Conservation (phyloP, 164 flowering plant genomes). For the Amborella trichopoda region DNA sequence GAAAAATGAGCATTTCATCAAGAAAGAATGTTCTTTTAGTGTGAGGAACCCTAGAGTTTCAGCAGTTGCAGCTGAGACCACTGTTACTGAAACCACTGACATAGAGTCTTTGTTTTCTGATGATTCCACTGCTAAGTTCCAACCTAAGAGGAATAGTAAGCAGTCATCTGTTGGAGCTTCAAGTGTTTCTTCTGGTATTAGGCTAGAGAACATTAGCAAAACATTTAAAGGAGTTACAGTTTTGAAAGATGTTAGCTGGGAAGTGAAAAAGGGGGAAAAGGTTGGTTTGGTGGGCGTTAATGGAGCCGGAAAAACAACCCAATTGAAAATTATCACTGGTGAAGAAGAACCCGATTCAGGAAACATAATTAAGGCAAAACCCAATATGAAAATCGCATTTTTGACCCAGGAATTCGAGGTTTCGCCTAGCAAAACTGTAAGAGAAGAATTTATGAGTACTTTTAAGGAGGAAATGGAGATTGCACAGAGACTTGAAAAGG, state of each 20-base stretch:
- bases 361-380: constrained; percentile 74
- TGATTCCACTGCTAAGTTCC: constrained; percentile 11
- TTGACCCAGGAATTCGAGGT: constrained; percentile 97
- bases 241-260: constrained; percentile 83
- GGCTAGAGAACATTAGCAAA: constrained; percentile 80
- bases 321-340: constrained; percentile 81
- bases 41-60: constrained; percentile 11
- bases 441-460: constrained; percentile 84
- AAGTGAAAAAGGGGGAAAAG: constrained; percentile 91
- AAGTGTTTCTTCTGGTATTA: constrained; percentile 72
- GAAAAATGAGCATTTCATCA: constrained; percentile 2
- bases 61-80: constrained; percentile 35
- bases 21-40: constrained; percentile 8
- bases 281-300: constrained; percentile 96
- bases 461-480: constrained; percentile 92
- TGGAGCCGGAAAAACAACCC: constrained; percentile 98
- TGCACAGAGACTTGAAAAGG: constrained; percentile 63
- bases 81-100: constrained; percentile 24
- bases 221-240: constrained; percentile 77
- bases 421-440: constrained; percentile 64
- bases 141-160: constrained; percentile 20
- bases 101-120: constrained; percentile 62
- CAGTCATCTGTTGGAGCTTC: constrained; percentile 51
- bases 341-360: constrained; percentile 92
- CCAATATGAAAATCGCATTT: constrained; percentile 78